Percentiles rank a stretch among this genome's conserved stretches.
Evolutionary conservation across 768 basidiomycete species (phyloP).

Genomic region (Pleurotus platypus): DNA sequence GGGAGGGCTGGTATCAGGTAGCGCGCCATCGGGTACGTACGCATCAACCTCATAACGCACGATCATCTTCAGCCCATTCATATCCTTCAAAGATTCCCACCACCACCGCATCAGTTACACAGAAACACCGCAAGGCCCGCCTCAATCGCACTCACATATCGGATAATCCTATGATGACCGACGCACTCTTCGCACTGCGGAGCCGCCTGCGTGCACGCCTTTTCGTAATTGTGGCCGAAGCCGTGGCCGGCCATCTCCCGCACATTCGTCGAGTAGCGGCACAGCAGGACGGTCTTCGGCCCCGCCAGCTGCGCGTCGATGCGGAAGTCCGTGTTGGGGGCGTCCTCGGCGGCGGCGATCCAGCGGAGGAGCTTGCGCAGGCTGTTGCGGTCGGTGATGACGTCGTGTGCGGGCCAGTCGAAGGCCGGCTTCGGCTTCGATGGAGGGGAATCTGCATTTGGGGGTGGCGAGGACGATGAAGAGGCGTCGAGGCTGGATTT

Average conservation of each 20-base stretch:
- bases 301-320: conserved; percentile 69
- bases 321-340: conserved; percentile 48
- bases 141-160: conserved; percentile 43
- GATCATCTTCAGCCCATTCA: conserved; percentile 54
- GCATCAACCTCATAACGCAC: conserved; percentile 60
- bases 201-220: conserved; percentile 44
- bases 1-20: conserved; percentile 15
- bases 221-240: conserved; percentile 59
- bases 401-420: conserved; percentile 40
- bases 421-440: conserved; percentile 23
- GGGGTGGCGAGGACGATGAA: too few species aligned
- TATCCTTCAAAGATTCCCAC: conserved; percentile 33
- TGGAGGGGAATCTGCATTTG: too few species aligned
- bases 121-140: too few species aligned
- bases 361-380: conserved; percentile 62
- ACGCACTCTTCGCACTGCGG: conserved; percentile 45
- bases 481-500: conserved; percentile 9
- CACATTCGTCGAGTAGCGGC: conserved; percentile 49
- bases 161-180: conserved; percentile 61
- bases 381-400: conserved; percentile 64
- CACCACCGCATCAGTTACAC: too few species aligned
- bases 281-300: conserved; percentile 54
- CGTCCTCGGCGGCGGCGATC: conserved; percentile 27
- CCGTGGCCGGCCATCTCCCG: conserved; percentile 36
- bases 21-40: conserved; percentile 25